Base-by-base conservation (phyloP, 768 basidiomycete genomes). In the Leccinum ochraceum region DNA sequence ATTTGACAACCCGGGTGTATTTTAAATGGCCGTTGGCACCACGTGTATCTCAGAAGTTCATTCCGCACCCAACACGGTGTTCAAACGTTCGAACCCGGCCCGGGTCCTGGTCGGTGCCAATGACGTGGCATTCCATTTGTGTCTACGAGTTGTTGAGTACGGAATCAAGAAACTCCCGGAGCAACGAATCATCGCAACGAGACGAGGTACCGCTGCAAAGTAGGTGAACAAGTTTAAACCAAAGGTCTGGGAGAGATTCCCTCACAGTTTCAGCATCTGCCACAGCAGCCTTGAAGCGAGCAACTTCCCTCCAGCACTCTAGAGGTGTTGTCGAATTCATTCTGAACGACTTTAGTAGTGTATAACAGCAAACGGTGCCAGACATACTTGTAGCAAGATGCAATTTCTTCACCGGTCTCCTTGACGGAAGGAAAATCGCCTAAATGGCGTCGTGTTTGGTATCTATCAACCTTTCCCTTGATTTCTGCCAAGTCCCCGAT, bases 401-500 rank as follows among this genome's bases (percentile, higher is more conserved):
- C 79, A 36, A 94, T 81, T 22, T 82, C 84, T 62, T 86, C 81
- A 17, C 84, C 80, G 20, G 76, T 77, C n/a, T 75, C 77, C 66
- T 83, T 85, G 17, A 89, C 82, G 48, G 79, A 79, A 6, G 84
- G 82, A 57, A 82, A 82, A 49, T 84, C 83, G 10, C 72, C 73
- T 20, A 88, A 76, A 60, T 83, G 78, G 62, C 79, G 81, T 48
- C 84, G 80, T 16, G 78, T 72, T 53, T 89, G 83, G 68, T 87
- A 89, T 62, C 83, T 82, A 67, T 89, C 86, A n/a, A 92, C 85
- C 69, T 90, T 89, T 57, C 76, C 77, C 67, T 82, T 81, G 52
- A 94, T 80, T 69, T 90, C 85, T 66, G 90, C 89, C 64, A 95
- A 71, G 72, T 94, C 93, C 30, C 86, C 88, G 59, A 87, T 73